phyloP scores from a whole-genome alignment of 768 basidiomycete genomes.

The Cyclocybe cylindracea region DNA sequence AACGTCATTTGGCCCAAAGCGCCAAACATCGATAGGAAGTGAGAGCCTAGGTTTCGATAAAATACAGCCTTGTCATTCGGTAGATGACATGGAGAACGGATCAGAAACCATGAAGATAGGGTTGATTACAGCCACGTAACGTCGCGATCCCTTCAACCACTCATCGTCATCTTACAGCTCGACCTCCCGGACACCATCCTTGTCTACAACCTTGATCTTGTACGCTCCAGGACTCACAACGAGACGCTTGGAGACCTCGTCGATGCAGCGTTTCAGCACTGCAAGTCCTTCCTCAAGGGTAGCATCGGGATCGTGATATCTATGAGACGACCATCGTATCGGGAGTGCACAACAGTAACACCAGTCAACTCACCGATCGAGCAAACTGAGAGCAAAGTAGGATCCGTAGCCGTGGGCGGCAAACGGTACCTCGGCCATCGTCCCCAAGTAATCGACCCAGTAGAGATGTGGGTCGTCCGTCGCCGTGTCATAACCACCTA shows the following conservation, averaged over 20 bases:
- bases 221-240: slow-evolving; percentile 80
- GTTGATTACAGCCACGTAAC: slow-evolving; percentile 7
- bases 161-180: slow-evolving; percentile 49
- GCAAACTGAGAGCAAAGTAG: slow-evolving; percentile 89
- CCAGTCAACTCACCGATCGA: slow-evolving; percentile 70
- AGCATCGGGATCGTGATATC: slow-evolving; percentile 91
- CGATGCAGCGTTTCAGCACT: slow-evolving; percentile 81
- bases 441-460: slow-evolving; percentile 97
- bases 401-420: slow-evolving; percentile 95
- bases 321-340: slow-evolving; percentile 24
- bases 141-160: too few species aligned
- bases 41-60: too few species aligned
- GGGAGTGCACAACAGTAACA: not conserved
- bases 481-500: slow-evolving; percentile 90
- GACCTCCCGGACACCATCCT: slow-evolving; percentile 83
- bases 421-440: slow-evolving; percentile 85
- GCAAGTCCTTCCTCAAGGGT: slow-evolving; percentile 84
- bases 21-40: too few species aligned
- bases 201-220: slow-evolving; percentile 91
- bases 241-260: slow-evolving; percentile 83
- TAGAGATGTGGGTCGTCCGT: slow-evolving; percentile 75
- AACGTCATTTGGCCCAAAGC: too few species aligned
- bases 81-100: too few species aligned
- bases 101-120: not conserved
- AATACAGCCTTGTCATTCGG: too few species aligned